Percentiles rank a stretch among this genome's conserved stretches.
These are phyloP conservation scores for Chlorella sp. DNA, from an alignment of 139 green algal species.

Conservation along the genomic window DNA sequence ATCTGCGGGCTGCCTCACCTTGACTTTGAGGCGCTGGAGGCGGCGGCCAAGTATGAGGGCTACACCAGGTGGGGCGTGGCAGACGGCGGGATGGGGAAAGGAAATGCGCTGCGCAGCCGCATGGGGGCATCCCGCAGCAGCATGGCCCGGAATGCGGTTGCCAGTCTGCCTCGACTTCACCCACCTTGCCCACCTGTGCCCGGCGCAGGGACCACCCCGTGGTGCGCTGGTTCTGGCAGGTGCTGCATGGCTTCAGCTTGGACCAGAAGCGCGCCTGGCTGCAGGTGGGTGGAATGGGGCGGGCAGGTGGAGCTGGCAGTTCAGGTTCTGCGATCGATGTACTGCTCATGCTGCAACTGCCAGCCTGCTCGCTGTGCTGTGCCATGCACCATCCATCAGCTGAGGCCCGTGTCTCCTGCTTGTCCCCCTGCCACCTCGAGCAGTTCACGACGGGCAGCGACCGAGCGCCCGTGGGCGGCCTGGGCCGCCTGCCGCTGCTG, in stretches of 20 bases:
- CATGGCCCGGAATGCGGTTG: too few species aligned
- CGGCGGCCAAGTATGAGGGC: conserved; percentile 65
- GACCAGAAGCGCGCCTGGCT: conserved; percentile 59
- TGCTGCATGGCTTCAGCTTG: conserved; percentile 43
- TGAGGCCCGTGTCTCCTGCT: too few species aligned
- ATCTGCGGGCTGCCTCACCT: conserved; percentile 80
- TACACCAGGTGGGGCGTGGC: conserved; percentile 32
- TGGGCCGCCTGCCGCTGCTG: conserved; percentile 45
- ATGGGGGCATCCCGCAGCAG: too few species aligned
- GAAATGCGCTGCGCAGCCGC: not conserved
- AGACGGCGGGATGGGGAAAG: not conserved
- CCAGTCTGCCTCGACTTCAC: too few species aligned
- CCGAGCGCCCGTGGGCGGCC: conserved; percentile 47
- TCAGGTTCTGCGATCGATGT: too few species aligned
- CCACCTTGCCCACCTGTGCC: not conserved
- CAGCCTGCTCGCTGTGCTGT: too few species aligned
- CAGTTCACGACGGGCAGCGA: conserved; percentile 56
- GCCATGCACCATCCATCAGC: too few species aligned
- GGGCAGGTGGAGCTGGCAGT: too few species aligned
- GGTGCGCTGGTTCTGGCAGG: conserved; percentile 68
- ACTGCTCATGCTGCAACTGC: too few species aligned
- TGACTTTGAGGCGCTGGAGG: conserved; percentile 79
- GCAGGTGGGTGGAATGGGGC: too few species aligned
- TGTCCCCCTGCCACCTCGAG: too few species aligned
- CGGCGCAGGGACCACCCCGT: conserved; percentile 28